These are phyloP conservation scores for Ramaria sp. DNA, from an alignment of 768 basidiomycete genomes.

Conservation along the genomic window DNA sequence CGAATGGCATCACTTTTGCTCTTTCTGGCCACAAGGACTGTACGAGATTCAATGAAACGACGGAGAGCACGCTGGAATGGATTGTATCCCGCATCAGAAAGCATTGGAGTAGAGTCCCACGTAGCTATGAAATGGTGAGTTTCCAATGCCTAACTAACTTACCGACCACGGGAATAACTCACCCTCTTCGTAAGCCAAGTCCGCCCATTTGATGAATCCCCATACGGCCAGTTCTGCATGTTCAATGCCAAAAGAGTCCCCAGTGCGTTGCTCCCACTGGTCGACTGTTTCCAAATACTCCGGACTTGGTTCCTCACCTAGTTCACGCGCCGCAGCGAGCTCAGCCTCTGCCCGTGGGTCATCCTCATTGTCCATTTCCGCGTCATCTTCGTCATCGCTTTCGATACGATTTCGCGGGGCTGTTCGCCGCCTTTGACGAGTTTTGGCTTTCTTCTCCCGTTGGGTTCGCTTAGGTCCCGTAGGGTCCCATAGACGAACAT, in stretches of 20 bases:
- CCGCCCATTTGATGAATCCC: constrained; percentile 89
- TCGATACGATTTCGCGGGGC: constrained; percentile 18
- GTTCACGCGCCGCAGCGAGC: constrained; percentile 33
- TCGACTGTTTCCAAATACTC: constrained; percentile 47
- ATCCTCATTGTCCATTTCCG: constrained; percentile 21
- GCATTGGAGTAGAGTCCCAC: constrained; percentile 82
- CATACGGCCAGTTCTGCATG: constrained; percentile 59
- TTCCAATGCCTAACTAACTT: not conserved
- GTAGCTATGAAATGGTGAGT: constrained; percentile 41
- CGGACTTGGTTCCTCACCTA: constrained; percentile 55
- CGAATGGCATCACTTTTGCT: constrained; percentile 28
- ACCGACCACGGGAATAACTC: constrained; percentile 13
- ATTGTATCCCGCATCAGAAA: constrained; percentile 42
- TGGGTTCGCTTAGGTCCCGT: constrained; percentile 8
- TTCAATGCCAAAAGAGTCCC: constrained; percentile 30
- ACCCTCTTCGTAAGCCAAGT: constrained; percentile 91
- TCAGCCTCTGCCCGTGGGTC: constrained; percentile 19
- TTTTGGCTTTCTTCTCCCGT: constrained; percentile 10
- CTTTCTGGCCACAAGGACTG: constrained; percentile 47
- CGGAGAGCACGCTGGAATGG: constrained; percentile 61
- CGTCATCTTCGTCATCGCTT: constrained; percentile 12
- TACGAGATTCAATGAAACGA: constrained; percentile 51
- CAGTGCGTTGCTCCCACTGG: constrained; percentile 44
- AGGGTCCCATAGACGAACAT: constrained; percentile 58
- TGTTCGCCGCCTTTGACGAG: constrained; percentile 16